Evolutionary conservation across 163 green algal species (phyloP).

Genomic region (Botryococcus braunii): DNA sequence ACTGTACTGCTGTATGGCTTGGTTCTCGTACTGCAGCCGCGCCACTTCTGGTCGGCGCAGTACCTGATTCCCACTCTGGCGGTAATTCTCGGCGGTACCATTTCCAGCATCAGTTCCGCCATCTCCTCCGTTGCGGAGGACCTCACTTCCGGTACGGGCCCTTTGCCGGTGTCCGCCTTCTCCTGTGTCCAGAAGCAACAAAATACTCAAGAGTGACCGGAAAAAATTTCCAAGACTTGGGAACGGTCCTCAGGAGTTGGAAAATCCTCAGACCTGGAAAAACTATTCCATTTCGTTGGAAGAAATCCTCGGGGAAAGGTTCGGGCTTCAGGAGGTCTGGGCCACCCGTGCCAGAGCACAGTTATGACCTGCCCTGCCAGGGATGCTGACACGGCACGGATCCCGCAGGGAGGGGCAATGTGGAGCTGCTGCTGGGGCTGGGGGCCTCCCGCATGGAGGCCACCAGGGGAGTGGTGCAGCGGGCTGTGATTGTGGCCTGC

Average conservation of each 20-base stretch:
- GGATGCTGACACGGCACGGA: constrained; percentile 1
- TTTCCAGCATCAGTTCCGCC: constrained; percentile 54
- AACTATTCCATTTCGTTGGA: too few relatives aligned
- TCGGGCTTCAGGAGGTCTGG: too few relatives aligned
- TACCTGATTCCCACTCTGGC: constrained; percentile 64
- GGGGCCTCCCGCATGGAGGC: constrained; percentile 56
- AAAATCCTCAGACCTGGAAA: too few relatives aligned
- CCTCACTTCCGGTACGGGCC: constrained; percentile 37
- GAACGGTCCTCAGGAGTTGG: too few relatives aligned
- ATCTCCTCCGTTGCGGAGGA: constrained; percentile 66
- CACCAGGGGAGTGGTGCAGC: constrained; percentile 6
- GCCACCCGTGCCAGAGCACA: too few relatives aligned
- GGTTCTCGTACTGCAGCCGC: constrained; percentile 18
- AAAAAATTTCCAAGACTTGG: too few relatives aligned
- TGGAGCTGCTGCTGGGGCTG: constrained; percentile 63
- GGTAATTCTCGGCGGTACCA: constrained; percentile 75
- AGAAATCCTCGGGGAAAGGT: too few relatives aligned
- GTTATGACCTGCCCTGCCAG: too few relatives aligned
- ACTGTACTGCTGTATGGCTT: constrained; percentile 33
- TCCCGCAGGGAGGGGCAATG: constrained; percentile 35
- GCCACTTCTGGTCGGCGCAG: constrained; percentile 55
- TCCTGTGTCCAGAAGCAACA: too few relatives aligned
- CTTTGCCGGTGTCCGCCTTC: too few relatives aligned
- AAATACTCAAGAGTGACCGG: too few relatives aligned
- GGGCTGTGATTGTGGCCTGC: constrained; percentile 30